phyloP scores from a whole-genome alignment of 768 basidiomycete species.

The Neoboletus subvelutipes region DNA sequence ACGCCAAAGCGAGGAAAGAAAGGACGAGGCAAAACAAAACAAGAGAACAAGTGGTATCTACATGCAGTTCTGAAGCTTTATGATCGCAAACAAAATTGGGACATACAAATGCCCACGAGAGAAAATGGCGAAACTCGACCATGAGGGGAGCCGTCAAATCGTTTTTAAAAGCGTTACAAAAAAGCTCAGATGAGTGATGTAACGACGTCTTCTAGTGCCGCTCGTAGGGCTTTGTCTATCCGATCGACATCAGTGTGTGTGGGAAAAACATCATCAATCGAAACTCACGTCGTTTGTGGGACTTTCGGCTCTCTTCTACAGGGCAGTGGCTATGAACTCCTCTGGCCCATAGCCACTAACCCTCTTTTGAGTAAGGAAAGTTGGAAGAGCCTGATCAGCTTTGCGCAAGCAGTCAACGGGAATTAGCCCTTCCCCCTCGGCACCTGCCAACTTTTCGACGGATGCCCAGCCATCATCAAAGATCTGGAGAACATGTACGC shows the following conservation, averaged over 20 bases:
- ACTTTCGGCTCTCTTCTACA: not conserved
- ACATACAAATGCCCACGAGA: not conserved
- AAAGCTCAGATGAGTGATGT: not conserved
- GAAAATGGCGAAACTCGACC: not conserved
- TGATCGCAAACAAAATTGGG: not conserved
- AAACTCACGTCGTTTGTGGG: constrained; percentile 3
- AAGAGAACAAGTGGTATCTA: constrained; percentile 15
- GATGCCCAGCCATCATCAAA: constrained; percentile 76
- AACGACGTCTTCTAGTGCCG: not conserved
- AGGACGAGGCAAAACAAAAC: not conserved
- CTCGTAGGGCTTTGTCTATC: not conserved
- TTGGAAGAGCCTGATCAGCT: constrained; percentile 44
- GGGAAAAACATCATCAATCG: not conserved
- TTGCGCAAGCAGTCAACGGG: constrained; percentile 68
- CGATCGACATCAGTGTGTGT: not conserved
- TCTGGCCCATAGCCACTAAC: constrained; percentile 33
- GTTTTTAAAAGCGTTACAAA: not conserved
- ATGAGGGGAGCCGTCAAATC: not conserved
- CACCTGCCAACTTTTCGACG: constrained; percentile 44
- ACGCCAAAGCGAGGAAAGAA: not conserved
- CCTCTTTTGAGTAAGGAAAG: constrained; percentile 50
- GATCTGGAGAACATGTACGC: constrained; percentile 48
- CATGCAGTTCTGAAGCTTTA: constrained; percentile 8
- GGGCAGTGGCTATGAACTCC: not conserved
- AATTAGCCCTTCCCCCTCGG: constrained; percentile 46